These are phyloP conservation scores for Polygonum aviculare DNA, from an alignment of 148 eudicot species.

Conservation along the genomic window DNA sequence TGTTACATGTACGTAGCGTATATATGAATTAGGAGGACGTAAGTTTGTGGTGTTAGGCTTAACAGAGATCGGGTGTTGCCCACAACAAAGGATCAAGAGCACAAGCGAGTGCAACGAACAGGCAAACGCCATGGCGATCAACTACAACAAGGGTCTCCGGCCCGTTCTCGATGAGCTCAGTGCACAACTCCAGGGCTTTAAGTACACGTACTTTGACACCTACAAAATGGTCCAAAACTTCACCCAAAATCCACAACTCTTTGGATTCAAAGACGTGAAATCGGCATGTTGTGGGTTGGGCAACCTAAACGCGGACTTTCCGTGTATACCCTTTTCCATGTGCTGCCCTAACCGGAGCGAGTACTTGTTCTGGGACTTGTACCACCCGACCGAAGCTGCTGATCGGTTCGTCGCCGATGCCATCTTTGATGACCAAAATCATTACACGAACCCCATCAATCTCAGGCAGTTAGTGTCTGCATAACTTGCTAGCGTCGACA, in stretches of 20 bases:
- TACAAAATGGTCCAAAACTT: slow-evolving; percentile 32
- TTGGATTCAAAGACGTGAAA: slow-evolving; percentile 63
- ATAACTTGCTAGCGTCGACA: slow-evolving; percentile 15
- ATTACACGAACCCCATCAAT: slow-evolving; percentile 40
- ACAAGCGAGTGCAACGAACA: slow-evolving; percentile 46
- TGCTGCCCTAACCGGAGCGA: slow-evolving; percentile 57
- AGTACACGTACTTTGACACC: slow-evolving; percentile 46
- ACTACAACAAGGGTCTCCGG: slow-evolving; percentile 47
- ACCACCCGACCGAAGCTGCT: slow-evolving; percentile 73
- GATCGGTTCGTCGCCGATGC: slow-evolving; percentile 35
- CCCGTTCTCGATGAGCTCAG: slow-evolving; percentile 29
- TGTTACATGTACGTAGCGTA: slow-evolving; percentile 20
- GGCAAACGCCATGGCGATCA: slow-evolving; percentile 43
- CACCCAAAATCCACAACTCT: slow-evolving; percentile 38
- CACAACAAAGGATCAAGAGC: slow-evolving; percentile 38
- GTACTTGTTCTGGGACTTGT: slow-evolving; percentile 80
- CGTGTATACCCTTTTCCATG: slow-evolving; percentile 56
- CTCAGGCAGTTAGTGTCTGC: slow-evolving; percentile 40
- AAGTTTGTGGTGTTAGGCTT: slow-evolving; percentile 45
- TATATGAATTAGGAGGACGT: slow-evolving; percentile 54
- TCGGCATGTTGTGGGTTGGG: slow-evolving; percentile 89
- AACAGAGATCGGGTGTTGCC: slow-evolving; percentile 60
- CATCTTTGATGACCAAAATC: slow-evolving; percentile 31
- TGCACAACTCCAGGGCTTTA: slow-evolving; percentile 31
- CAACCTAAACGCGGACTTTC: slow-evolving; percentile 41